These are phyloP conservation scores for Pulveroboletus ravenelii DNA, from an alignment of 768 basidiomycete species.

Conservation along the genomic window DNA sequence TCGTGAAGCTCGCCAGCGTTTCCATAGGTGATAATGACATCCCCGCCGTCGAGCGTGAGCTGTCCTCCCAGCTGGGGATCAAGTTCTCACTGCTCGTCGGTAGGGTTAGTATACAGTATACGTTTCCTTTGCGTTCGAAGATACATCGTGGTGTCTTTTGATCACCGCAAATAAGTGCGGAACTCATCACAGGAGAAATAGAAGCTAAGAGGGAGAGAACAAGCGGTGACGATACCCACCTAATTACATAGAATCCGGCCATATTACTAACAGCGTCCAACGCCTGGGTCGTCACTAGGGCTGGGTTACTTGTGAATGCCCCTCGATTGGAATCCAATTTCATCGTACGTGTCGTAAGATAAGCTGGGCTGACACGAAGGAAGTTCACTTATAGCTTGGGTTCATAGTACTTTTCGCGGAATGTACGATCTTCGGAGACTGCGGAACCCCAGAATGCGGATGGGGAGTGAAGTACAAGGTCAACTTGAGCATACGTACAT, in stretches of 20 bases:
- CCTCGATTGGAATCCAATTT: conserved; percentile 39
- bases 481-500: conserved; percentile 28
- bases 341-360: conserved; percentile 42
- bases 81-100: conserved; percentile 42
- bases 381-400: conserved; percentile 50
- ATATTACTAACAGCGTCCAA: conserved; percentile 44
- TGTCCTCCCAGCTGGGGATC: conserved; percentile 40
- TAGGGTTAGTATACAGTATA: conserved; percentile 43
- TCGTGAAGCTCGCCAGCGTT: conserved; percentile 46
- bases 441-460: conserved; percentile 37
- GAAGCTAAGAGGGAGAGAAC: neutral
- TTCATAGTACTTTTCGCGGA: conserved; percentile 54
- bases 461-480: neutral
- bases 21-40: conserved; percentile 46
- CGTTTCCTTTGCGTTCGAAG: conserved; percentile 4
- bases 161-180: conserved; percentile 1
- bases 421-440: conserved; percentile 47
- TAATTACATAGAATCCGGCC: conserved; percentile 43
- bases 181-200: neutral
- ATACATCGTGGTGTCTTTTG: conserved; percentile 13
- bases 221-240: conserved; percentile 2
- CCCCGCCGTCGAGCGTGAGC: conserved; percentile 45
- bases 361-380: conserved; percentile 46
- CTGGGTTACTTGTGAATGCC: conserved; percentile 45
- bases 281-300: conserved; percentile 46